A percentile compares a stretch with the other conserved stretches of the same genome.
phyloP scores from a whole-genome alignment of 108 stramenopile species.

The Pseudonitzschia delicatissima region DNA sequence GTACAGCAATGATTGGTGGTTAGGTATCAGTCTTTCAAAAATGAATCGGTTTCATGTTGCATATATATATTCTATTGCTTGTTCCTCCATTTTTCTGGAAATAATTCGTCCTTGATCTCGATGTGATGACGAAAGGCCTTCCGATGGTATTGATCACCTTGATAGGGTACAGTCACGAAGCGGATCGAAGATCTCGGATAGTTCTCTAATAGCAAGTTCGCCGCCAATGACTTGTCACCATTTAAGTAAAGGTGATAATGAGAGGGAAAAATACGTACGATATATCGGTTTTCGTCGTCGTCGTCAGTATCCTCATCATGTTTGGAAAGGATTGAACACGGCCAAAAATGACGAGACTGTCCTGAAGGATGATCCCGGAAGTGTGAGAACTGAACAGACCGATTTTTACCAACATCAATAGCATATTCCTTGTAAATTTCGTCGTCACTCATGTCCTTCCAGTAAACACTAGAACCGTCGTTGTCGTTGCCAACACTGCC shows the following conservation, averaged over 20 bases:
- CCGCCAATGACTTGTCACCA: background rate
- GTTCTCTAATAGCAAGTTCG: background rate
- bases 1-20: background rate
- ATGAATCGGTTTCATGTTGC: no score
- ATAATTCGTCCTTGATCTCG: constrained; percentile 24
- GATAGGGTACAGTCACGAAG: constrained; percentile 19
- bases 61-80: no score
- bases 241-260: background rate
- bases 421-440: background rate
- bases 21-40: no score
- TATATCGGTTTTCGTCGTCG: background rate
- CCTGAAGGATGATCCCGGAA: background rate
- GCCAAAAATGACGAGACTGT: background rate
- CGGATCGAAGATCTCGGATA: constrained; percentile 14
- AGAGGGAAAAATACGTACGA: background rate
- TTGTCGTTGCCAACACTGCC: no score
- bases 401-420: background rate
- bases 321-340: background rate
- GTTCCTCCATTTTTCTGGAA: constrained; percentile 35
- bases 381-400: background rate
- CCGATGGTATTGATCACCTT: constrained; percentile 22
- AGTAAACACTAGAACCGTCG: no score
- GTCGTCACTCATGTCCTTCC: background rate
- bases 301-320: background rate
- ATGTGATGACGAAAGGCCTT: constrained; percentile 45